Base-by-base conservation (phyloP, 352 stramenopile species). In the Phytopythium oedochilum region DNA sequence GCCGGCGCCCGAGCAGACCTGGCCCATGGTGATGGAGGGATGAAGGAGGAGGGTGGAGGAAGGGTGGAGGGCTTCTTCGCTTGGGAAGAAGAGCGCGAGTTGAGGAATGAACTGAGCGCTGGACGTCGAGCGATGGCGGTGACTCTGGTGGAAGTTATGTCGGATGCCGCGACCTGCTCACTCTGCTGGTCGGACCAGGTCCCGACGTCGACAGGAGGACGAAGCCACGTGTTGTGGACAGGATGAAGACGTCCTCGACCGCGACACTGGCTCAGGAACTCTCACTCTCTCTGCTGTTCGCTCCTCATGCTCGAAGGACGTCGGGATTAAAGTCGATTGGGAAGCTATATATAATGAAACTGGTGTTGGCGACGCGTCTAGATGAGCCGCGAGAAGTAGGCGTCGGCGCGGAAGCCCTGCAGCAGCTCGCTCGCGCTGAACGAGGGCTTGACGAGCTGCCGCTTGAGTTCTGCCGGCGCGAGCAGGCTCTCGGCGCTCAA, bases 361-460 rank as follows among this genome's bases (percentile, higher is more conserved):
- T n/a, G n/a, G n/a, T n/a, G n/a, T n/a, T n/a, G n/a, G n/a, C n/a
- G n/a, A n/a, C n/a, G n/a, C n/a, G 32, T 25, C 65, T 82, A 91
- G 35, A 91, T 66, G 43, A 94, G 68, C 12, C 79, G 66, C 22
- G 79, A 75, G 57, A 94, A 92, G 71, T 82, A 94, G 25, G 70
- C 50, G 50, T 94, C 80, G 55, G 77, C 75, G 38, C 72, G 74
- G 62, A 94, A 91, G 57, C 66, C 71, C 58, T 89, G 78, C 23
- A 87, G 58, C 35, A 91, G 55, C 26, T 92, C 78, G 40, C 77
- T 90, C 11, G 77, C 71, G 34, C 64, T 85, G 40, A 76, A 82
- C 12, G 82, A 56, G n/a, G 92, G 65, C 63, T 91, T 91, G 46
- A 94, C 66, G 40, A 88, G 63, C 52, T 87, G 73, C 59, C 86